Evolutionary conservation across 768 basidiomycete genomes (phyloP), one percentile per base, ranked within the genome.

Genomic region (Boletus rex-veris): DNA sequence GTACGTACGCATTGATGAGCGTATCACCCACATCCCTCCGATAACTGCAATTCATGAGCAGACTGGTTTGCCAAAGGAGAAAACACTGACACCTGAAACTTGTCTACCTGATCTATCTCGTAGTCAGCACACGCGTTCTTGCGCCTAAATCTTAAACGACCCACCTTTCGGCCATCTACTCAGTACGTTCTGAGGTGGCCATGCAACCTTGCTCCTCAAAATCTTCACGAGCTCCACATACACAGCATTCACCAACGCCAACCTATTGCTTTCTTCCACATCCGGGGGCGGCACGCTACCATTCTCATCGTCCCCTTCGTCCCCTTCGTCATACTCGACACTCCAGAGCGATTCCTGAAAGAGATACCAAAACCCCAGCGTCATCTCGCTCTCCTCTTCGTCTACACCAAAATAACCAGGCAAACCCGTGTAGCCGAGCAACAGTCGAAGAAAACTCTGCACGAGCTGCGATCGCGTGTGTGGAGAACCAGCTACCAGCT

Each of bases 271-370:
- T 62, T 74, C 65, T 52, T 61, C 64, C 59, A 55, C 65, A 28
- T 57, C 58, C 8, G 47, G 43, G 18, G 58, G 55, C 2, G 62
- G 59, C 18, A 53, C 47, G 18, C 54, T 56, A 8, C 33, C 14
- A 64, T 64, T 11, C 59, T 60, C 33, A 14, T 14, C 12, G 14
- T 14, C 33, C 35, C 63, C 66, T 2, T 68, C 72, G 10, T 75
- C 76, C 26, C 40, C 61, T 9, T 64, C 62, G 46, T 80, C 80
- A 52, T 76, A 84, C 48, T 87, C 84, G 12, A 77, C 77, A 35
- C 74, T 78, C 90, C 90, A 92, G 24, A 92, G 68, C 1, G 90
- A 83, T 65, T 98, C 94, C 69, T 96, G 93, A 52, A 96, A 80
- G 38, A 91, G 74, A 58, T 92, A 95, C 88, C 95, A 96, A 62